phyloP scores from a whole-genome alignment of 1,139 yeast species.

The Hemisphaericaspora xylofermentans region DNA sequence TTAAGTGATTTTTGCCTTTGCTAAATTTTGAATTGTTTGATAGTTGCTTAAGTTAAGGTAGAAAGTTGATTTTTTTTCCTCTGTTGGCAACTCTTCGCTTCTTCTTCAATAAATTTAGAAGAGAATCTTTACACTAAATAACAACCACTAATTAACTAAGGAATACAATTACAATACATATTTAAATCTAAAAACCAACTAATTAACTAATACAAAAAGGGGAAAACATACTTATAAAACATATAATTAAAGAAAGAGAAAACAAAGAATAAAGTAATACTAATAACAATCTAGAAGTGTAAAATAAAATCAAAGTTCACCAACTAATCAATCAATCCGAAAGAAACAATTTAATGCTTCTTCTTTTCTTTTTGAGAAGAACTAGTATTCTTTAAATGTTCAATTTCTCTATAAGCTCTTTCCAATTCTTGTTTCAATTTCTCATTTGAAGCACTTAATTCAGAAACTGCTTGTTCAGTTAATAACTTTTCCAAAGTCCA shows the following conservation, averaged over 20 bases:
- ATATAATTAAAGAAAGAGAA: not conserved
- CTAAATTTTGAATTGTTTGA: no score
- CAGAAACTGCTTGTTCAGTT: slow-evolving; percentile 84
- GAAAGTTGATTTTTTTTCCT: no score
- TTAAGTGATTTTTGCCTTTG: no score
- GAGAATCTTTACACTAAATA: no score
- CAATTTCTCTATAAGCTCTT: slow-evolving; percentile 91
- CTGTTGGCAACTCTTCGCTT: no score
- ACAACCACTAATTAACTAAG: not conserved
- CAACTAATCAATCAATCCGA: not conserved
- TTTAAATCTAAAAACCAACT: not conserved
- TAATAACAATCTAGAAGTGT: not conserved
- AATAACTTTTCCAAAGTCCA: slow-evolving; percentile 91
- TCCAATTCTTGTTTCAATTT: slow-evolving; percentile 42
- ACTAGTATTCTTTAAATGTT: slow-evolving; percentile 61
- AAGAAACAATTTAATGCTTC: not conserved
- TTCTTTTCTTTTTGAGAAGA: slow-evolving; percentile 22
- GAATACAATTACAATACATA: not conserved
- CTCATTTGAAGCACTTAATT: slow-evolving; percentile 27
- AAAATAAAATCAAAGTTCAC: not conserved
- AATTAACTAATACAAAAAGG: slow-evolving; percentile 1
- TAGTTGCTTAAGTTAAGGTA: no score
- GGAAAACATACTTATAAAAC: not conserved
- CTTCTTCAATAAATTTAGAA: no score
- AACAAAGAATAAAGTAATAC: not conserved